Evolutionary conservation across 192 early-diverging fungal species (phyloP).

Genomic region (Podila epicladia): DNA sequence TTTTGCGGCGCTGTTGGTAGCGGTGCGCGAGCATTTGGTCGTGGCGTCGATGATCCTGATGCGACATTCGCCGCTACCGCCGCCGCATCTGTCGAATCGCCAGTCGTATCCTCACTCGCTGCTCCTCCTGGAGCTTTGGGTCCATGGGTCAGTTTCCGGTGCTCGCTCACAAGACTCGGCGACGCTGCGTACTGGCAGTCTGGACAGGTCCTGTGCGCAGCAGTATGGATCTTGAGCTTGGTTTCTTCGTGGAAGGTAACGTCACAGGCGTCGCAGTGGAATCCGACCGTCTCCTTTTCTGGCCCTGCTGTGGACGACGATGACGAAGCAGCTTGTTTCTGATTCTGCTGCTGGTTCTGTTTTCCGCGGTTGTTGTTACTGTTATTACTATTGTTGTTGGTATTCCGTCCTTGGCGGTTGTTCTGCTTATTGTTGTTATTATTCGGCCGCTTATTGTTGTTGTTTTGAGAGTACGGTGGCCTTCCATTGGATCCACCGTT

Average conservation of each 20-base stretch:
- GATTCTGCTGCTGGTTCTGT: background rate
- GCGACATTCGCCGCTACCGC: background rate
- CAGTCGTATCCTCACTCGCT: background rate
- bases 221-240: conserved; percentile 28
- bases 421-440: background rate
- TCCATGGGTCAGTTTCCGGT: conserved; percentile 33
- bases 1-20: background rate
- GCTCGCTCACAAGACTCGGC: conserved; percentile 41
- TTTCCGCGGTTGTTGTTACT: conserved; percentile 3
- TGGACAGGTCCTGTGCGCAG: conserved; percentile 36
- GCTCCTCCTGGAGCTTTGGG: background rate
- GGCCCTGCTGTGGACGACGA: background rate
- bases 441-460: background rate
- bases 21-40: background rate
- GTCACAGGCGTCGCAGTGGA: conserved; percentile 45
- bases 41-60: background rate
- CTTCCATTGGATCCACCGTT: background rate
- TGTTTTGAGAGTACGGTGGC: background rate
- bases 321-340: background rate
- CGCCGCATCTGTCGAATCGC: background rate
- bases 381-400: background rate
- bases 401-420: conserved; percentile 2
- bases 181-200: conserved; percentile 38
- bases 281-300: conserved; percentile 7
- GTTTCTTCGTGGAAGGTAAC: conserved; percentile 42